phyloP scores from a whole-genome alignment of 495 filamentous ascomycete genomes.

The Penicillium soppii region DNA sequence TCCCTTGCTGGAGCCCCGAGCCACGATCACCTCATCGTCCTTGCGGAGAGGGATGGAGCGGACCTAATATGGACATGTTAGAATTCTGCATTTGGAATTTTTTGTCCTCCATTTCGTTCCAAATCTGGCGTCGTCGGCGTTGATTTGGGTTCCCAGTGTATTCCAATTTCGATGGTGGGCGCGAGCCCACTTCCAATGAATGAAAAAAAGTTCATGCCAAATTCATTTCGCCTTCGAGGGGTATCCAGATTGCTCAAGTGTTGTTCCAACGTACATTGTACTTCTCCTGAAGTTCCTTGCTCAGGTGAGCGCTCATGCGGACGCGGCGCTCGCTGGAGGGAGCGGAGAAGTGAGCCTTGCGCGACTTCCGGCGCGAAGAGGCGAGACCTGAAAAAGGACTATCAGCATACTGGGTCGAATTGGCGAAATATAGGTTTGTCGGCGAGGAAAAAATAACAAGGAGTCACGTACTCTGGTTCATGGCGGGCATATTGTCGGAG shows the following conservation, averaged over 20 bases:
- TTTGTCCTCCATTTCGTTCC: background rate
- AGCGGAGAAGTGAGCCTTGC: conserved; percentile 94
- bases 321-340: conserved; percentile 87
- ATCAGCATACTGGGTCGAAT: conserved; percentile 23
- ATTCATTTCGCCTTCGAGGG: conserved; percentile 8
- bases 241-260: background rate
- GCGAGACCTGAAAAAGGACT: conserved; percentile 53
- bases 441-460: background rate
- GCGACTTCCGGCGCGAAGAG: conserved; percentile 93
- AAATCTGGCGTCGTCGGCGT: background rate
- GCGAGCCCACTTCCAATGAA: conserved; percentile 1
- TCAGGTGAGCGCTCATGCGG: conserved; percentile 91
- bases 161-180: background rate
- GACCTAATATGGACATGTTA: conserved; percentile 56
- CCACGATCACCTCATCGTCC: conserved; percentile 91
- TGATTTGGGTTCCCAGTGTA: background rate
- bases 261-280: conserved; percentile 68
- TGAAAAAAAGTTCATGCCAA: conserved; percentile 5
- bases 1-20: conserved; percentile 88
- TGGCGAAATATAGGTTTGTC: background rate
- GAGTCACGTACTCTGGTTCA: background rate
- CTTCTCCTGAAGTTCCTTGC: conserved; percentile 94
- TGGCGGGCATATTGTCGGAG: background rate
- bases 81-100: background rate
- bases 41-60: conserved; percentile 97